Conservation (phyloP, 2,329 filamentous ascomycete species). For the Aspergillus sojae region DNA sequence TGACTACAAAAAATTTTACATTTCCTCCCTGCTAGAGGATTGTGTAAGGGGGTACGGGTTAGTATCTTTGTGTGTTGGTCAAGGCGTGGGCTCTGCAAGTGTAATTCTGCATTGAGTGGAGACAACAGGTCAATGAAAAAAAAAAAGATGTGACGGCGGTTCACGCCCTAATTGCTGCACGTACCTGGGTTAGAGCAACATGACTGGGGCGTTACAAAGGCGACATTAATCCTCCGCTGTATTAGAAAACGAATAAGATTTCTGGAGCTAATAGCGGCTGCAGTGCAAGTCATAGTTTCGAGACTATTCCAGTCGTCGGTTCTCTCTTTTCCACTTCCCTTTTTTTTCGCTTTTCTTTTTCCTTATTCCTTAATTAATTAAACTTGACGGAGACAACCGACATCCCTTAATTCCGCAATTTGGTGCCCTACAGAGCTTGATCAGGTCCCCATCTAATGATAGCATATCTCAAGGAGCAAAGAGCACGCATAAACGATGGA, state of each 20-base stretch:
- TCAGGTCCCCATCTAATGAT: constrained; percentile 1
- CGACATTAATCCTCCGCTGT: constrained; percentile 6
- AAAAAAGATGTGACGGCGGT: constrained; percentile 37
- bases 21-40: constrained; percentile 8
- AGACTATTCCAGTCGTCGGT: neutral
- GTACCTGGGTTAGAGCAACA: constrained; percentile 27
- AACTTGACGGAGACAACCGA: neutral
- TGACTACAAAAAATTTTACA: neutral
- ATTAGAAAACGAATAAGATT: constrained; percentile 14
- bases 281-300: constrained; percentile 18
- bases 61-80: constrained; percentile 29
- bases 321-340: neutral
- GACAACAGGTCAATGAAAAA: constrained; percentile 26
- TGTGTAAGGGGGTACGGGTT: constrained; percentile 19
- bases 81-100: constrained; percentile 39
- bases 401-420: neutral
- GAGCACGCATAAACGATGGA: neutral
- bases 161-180: constrained; percentile 31
- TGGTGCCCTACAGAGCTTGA: constrained; percentile 2
- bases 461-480: neutral
- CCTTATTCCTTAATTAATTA: neutral
- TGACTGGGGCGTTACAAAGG: constrained; percentile 11
- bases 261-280: constrained; percentile 21
- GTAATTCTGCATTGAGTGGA: constrained; percentile 33
- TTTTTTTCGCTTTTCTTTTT: neutral